A percentile compares a stretch with the other conserved stretches of the same genome.
These are phyloP conservation scores for Aspergillaceae sp. DNA, from an alignment of 2,329 filamentous ascomycete genomes.

Conservation along the genomic window DNA sequence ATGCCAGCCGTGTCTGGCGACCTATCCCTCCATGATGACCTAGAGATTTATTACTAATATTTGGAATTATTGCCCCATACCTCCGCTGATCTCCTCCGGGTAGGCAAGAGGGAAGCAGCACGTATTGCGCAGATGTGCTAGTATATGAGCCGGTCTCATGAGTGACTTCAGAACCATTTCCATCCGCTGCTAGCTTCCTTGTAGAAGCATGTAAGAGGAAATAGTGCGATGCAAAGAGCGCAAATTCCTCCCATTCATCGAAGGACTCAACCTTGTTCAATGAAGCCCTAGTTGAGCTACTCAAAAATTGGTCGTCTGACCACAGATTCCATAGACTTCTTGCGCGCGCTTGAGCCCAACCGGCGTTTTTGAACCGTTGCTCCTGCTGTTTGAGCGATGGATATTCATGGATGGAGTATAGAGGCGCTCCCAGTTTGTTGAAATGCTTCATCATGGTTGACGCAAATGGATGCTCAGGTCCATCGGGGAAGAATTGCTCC, in stretches of 20 bases:
- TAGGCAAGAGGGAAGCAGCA: slow-evolving; percentile 14
- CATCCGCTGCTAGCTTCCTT: slow-evolving; percentile 1
- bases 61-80: slow-evolving; percentile 50
- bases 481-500: slow-evolving; percentile 77
- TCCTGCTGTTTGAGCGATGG: slow-evolving; percentile 58
- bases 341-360: slow-evolving; percentile 57
- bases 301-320: slow-evolving; percentile 60
- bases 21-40: slow-evolving; percentile 37
- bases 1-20: slow-evolving; percentile 40
- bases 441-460: slow-evolving; percentile 79
- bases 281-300: slow-evolving; percentile 47
- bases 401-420: slow-evolving; percentile 66
- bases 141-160: background rate
- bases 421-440: slow-evolving; percentile 65
- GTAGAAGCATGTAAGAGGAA: slow-evolving; percentile 62
- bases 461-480: slow-evolving; percentile 71
- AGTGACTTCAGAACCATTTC: background rate
- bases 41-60: slow-evolving; percentile 17
- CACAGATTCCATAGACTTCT: slow-evolving; percentile 76
- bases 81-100: slow-evolving; percentile 45
- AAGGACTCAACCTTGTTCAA: slow-evolving; percentile 72
- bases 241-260: slow-evolving; percentile 94
- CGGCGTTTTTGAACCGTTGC: slow-evolving; percentile 57
- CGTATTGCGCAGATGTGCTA: slow-evolving; percentile 10
- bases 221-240: slow-evolving; percentile 76